Conservation (phyloP, 2,329 filamentous ascomycete species). For the Ophiostoma montium region DNA sequence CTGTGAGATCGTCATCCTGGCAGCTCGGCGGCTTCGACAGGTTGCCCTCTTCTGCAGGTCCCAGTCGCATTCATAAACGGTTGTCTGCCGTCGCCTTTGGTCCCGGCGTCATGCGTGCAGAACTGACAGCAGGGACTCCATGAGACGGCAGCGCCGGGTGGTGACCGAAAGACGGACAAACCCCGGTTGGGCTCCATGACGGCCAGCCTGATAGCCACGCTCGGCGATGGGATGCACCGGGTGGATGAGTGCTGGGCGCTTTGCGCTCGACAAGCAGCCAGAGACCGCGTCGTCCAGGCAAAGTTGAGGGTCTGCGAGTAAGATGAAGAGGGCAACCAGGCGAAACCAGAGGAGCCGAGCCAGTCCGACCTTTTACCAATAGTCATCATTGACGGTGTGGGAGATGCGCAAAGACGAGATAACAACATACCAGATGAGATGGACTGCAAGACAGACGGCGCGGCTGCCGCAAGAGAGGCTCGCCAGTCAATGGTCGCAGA, state of each 20-base stretch:
- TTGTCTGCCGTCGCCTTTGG: constrained; percentile 49
- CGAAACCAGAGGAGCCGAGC: constrained; percentile 24
- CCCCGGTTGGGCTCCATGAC: constrained; percentile 1
- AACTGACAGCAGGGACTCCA: constrained; percentile 12
- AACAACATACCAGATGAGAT: too few species aligned
- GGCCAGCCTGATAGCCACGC: constrained; percentile 5
- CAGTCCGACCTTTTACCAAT: constrained; percentile 35
- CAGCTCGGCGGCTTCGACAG: constrained; percentile 35
- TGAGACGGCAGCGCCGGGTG: constrained; percentile 7
- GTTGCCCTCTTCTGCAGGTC: constrained; percentile 11
- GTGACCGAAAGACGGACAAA: not conserved
- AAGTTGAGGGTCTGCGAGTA: constrained; percentile 3
- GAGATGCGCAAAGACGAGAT: not conserved
- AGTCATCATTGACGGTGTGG: constrained; percentile 28
- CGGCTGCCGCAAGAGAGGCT: too few species aligned
- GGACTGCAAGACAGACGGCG: too few species aligned
- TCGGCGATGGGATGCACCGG: constrained; percentile 4
- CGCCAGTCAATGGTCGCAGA: too few species aligned
- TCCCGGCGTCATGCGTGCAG: constrained; percentile 41
- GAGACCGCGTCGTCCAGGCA: not conserved
- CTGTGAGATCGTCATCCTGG: constrained; percentile 34
- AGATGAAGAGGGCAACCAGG: constrained; percentile 6
- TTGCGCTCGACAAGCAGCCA: not conserved
- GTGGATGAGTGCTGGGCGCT: not conserved
- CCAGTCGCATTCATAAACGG: not conserved